These are phyloP conservation scores for Candida corydali DNA, from an alignment of 805 yeast genomes.

Conservation along the genomic window DNA sequence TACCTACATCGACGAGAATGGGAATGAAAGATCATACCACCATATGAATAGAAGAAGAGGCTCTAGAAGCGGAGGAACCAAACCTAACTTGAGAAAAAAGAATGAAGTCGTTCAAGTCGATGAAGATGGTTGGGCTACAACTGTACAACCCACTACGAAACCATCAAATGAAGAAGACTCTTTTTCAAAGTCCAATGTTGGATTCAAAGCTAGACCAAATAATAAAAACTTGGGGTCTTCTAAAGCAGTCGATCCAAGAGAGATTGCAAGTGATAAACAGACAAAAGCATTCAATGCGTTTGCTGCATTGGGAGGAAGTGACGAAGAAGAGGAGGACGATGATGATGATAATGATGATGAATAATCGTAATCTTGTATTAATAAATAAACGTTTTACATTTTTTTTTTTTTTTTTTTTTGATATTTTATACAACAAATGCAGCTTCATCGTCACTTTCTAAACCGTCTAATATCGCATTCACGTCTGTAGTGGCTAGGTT, in stretches of 20 bases:
- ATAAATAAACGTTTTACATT: neutral
- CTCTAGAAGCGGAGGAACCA: constrained; percentile 38
- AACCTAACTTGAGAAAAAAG: constrained; percentile 57
- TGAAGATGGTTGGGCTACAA: constrained; percentile 82
- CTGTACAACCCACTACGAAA: constrained; percentile 37
- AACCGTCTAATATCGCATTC: constrained; percentile 28
- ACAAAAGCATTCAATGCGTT: constrained; percentile 72
- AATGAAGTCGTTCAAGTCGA: constrained; percentile 53
- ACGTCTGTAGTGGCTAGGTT: constrained; percentile 31
- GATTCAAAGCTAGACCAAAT: constrained; percentile 62
- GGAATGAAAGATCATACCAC: constrained; percentile 41
- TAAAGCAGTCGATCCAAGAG: constrained; percentile 70
- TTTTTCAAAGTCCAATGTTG: constrained; percentile 42
- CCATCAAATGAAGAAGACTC: constrained; percentile 47
- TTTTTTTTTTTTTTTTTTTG: constrained; percentile 4
- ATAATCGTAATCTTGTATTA: neutral
- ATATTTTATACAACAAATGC: constrained; percentile 17
- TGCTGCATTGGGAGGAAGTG: constrained; percentile 68
- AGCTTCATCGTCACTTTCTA: constrained; percentile 32
- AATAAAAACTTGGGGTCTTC: constrained; percentile 72
- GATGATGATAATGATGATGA: constrained; percentile 8
- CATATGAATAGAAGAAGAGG: constrained; percentile 60
- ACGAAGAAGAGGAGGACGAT: constrained; percentile 28
- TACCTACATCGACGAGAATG: constrained; percentile 42
- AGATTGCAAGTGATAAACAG: constrained; percentile 64